Conservation (phyloP, 768 basidiomycete species). For the Scleroderma bovista region DNA sequence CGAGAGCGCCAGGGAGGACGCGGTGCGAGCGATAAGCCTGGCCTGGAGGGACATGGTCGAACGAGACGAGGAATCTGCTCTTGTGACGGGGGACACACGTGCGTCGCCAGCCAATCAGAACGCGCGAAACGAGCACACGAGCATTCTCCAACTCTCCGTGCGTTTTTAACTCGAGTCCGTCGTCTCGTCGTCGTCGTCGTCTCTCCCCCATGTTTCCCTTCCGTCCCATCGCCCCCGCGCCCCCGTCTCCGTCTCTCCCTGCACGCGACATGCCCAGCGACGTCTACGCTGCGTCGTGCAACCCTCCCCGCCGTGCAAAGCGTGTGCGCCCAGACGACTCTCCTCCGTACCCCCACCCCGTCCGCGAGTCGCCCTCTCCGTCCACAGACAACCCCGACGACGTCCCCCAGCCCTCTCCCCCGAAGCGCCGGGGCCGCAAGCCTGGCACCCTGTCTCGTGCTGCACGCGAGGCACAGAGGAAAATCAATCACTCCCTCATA, state of each 20-base stretch:
- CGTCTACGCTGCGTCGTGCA: constrained; percentile 34
- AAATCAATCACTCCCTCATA: constrained; percentile 92
- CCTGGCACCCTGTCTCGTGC: constrained; percentile 68
- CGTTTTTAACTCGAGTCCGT: no score
- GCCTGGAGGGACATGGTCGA: no score
- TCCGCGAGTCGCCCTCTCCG: constrained; percentile 2
- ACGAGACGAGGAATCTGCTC: background rate
- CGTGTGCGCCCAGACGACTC: constrained; percentile 28
- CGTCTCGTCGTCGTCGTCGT: background rate
- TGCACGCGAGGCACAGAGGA: constrained; percentile 81
- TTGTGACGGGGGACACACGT: constrained; percentile 15
- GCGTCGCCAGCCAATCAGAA: constrained; percentile 17
- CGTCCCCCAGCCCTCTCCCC: constrained; percentile 18
- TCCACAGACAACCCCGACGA: constrained; percentile 20
- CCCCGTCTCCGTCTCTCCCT: background rate
- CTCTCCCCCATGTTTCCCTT: constrained; percentile 12
- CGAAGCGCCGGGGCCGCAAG: constrained; percentile 67
- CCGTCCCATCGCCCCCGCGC: constrained; percentile 21
- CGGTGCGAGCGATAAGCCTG: background rate
- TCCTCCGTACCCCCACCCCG: constrained; percentile 2
- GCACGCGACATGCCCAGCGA: constrained; percentile 9
- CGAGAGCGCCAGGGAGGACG: constrained; percentile 40
- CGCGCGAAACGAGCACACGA: constrained; percentile 20
- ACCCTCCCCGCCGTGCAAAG: constrained; percentile 44
- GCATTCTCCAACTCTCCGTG: constrained; percentile 4